Percentiles rank a stretch among this genome's conserved stretches.
These are phyloP conservation scores for Lycium ferocissimum DNA, from an alignment of 257 asterid species.

Conservation along the genomic window DNA sequence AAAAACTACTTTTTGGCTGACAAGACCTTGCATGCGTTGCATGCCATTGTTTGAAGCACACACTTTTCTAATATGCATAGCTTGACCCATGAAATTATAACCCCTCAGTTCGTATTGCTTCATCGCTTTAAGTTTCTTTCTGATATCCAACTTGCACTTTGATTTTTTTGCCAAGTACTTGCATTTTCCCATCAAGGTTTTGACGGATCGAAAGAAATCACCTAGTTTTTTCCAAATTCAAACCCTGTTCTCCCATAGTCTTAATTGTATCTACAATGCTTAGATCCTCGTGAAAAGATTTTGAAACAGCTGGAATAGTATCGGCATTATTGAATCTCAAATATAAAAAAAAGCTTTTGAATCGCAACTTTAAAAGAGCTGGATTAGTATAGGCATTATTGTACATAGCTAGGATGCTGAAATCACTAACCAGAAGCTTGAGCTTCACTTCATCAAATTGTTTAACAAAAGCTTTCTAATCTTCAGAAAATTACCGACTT, in stretches of 20 bases:
- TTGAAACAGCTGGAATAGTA: background rate
- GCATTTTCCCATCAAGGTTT: slow-evolving; percentile 18
- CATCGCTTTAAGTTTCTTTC: slow-evolving; percentile 9
- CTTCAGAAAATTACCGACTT: slow-evolving; percentile 11
- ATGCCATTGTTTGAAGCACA: background rate
- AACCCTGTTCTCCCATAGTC: background rate
- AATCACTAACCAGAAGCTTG: slow-evolving; percentile 10
- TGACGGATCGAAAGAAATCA: background rate
- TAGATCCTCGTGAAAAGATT: background rate
- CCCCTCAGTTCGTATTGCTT: background rate
- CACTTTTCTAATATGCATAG: background rate
- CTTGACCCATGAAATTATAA: background rate
- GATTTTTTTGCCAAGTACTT: background rate
- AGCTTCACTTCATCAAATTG: background rate
- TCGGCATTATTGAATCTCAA: background rate
- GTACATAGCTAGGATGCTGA: background rate
- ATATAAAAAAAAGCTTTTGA: background rate
- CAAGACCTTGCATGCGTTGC: too few species aligned
- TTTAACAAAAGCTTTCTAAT: background rate
- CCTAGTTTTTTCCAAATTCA: background rate
- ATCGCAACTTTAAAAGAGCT: background rate
- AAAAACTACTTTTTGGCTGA: too few species aligned
- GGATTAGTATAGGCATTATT: background rate
- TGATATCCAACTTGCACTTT: background rate
- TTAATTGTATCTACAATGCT: background rate